Percentiles rank a stretch among this genome's conserved stretches.
Evolutionary conservation across 2,329 filamentous ascomycete genomes (phyloP).

Genomic region (Tolypocladium endophyticum): DNA sequence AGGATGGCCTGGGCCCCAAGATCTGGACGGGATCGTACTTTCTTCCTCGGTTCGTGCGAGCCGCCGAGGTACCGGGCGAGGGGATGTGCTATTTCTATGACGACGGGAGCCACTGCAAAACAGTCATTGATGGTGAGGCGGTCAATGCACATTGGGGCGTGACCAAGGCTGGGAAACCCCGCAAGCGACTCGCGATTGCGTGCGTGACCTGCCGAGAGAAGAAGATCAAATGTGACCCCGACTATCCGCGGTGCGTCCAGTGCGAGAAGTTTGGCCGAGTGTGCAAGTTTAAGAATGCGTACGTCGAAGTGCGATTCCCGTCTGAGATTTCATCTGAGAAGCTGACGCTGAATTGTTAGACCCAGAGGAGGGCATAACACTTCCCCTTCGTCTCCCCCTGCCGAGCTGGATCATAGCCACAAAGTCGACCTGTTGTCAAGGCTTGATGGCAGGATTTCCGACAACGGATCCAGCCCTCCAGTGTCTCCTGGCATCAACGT

Average conservation of each 20-base stretch:
- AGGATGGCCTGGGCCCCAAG: slow-evolving; percentile 54
- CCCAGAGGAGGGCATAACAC: slow-evolving; percentile 48
- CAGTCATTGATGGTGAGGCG: slow-evolving; percentile 71
- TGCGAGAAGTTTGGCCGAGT: slow-evolving; percentile 83
- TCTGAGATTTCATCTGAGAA: background rate
- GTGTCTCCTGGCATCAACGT: slow-evolving; percentile 34
- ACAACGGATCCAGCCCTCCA: slow-evolving; percentile 35
- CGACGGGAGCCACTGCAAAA: slow-evolving; percentile 73
- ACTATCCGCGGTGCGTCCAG: slow-evolving; percentile 77
- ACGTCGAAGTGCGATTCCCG: slow-evolving; percentile 32
- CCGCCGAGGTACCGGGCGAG: slow-evolving; percentile 62
- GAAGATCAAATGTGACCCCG: slow-evolving; percentile 95
- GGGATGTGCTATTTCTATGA: slow-evolving; percentile 80
- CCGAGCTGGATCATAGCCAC: slow-evolving; percentile 36
- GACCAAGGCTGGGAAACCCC: slow-evolving; percentile 86
- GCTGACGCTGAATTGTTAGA: slow-evolving; percentile 19
- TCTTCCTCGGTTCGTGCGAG: slow-evolving; percentile 52
- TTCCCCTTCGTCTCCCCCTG: slow-evolving; percentile 41
- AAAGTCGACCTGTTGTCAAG: slow-evolving; percentile 20
- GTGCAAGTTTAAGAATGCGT: slow-evolving; percentile 82
- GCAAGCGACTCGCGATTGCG: slow-evolving; percentile 84
- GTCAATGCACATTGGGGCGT: slow-evolving; percentile 91
- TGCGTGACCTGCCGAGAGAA: slow-evolving; percentile 90
- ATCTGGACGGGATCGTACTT: slow-evolving; percentile 62
- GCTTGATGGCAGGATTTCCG: slow-evolving; percentile 26